phyloP scores from a whole-genome alignment of 1,139 yeast species.

The Scheffersomyces stambukii region DNA sequence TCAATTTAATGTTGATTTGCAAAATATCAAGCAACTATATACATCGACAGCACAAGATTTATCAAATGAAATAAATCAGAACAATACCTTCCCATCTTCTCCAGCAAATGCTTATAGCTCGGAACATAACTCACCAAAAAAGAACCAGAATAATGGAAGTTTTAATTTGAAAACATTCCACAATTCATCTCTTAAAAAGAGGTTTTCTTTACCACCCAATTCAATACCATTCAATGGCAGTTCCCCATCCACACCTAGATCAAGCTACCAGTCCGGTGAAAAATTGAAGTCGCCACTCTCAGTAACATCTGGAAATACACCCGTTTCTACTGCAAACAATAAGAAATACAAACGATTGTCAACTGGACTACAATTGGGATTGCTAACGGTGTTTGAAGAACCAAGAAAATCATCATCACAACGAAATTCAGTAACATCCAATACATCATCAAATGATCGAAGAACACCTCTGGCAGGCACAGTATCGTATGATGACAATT shows the following conservation, averaged over 20 bases:
- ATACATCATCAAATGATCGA: constrained; percentile 2
- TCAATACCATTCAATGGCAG: constrained; percentile 2
- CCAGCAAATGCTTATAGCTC: constrained; percentile 12
- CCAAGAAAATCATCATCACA: constrained; percentile 1
- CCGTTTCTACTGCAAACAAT: constrained; percentile 1
- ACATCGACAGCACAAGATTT: constrained; percentile 26
- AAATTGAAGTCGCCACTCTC: constrained; percentile 1
- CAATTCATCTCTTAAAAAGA: constrained; percentile 23
- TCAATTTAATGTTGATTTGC: constrained; percentile 34
- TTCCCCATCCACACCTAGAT: constrained; percentile 1
- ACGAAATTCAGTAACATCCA: constrained; percentile 1
- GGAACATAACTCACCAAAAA: too few species aligned
- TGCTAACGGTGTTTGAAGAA: constrained; percentile 40
- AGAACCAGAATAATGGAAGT: not conserved
- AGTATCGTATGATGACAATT: constrained; percentile 26
- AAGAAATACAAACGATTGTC: constrained; percentile 32
- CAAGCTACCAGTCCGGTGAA: not conserved
- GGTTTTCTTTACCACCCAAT: constrained; percentile 22
- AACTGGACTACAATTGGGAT: constrained; percentile 38
- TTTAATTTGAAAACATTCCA: constrained; percentile 38
- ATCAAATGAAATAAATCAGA: constrained; percentile 17
- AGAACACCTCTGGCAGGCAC: constrained; percentile 1
- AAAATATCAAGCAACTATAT: constrained; percentile 27
- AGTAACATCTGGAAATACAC: not conserved
- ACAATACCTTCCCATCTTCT: constrained; percentile 12